Evolutionary conservation across 164 flowering plant species (phyloP).

Genomic region (Protea cynaroides): DNA sequence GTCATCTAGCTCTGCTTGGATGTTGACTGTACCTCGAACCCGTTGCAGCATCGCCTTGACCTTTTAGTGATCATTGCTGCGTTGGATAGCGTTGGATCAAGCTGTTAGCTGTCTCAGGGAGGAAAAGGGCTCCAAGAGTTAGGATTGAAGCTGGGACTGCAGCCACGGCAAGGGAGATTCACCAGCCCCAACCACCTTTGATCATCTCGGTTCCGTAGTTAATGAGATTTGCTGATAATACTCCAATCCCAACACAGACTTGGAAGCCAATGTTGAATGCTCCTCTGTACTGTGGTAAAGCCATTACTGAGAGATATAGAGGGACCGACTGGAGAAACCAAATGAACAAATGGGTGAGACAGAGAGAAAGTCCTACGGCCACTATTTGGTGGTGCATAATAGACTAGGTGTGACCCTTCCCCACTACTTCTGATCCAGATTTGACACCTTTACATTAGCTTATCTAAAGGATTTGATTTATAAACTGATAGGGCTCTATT

Average conservation of each 20-base stretch:
- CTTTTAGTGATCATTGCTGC: constrained; percentile 8
- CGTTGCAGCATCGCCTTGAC: constrained; percentile 15
- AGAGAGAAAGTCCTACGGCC: too few relatives aligned
- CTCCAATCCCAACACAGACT: constrained; percentile 40
- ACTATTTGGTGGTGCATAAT: too few relatives aligned
- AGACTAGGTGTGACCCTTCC: too few relatives aligned
- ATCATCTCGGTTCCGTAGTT: constrained; percentile 27
- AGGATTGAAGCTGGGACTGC: constrained; percentile 24
- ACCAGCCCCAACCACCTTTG: constrained; percentile 25
- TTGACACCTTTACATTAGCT: too few relatives aligned
- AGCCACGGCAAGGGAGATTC: constrained; percentile 27
- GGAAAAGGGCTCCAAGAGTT: constrained; percentile 22
- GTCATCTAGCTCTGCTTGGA: constrained; percentile 47
- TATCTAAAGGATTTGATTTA: too few relatives aligned
- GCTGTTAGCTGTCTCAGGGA: constrained; percentile 31
- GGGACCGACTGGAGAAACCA: constrained; percentile 52
- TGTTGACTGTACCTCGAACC: constrained; percentile 53
- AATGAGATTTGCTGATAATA: constrained; percentile 22
- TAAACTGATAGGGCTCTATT: too few relatives aligned
- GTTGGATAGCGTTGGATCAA: constrained; percentile 25
- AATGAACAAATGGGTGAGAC: too few relatives aligned
- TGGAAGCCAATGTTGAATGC: constrained; percentile 61
- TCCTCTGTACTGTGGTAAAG: constrained; percentile 54
- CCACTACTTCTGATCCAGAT: too few relatives aligned
- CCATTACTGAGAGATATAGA: constrained; percentile 75